Base-by-base conservation (phyloP, 305 asterid genomes). In the Ruellia speciosa region DNA sequence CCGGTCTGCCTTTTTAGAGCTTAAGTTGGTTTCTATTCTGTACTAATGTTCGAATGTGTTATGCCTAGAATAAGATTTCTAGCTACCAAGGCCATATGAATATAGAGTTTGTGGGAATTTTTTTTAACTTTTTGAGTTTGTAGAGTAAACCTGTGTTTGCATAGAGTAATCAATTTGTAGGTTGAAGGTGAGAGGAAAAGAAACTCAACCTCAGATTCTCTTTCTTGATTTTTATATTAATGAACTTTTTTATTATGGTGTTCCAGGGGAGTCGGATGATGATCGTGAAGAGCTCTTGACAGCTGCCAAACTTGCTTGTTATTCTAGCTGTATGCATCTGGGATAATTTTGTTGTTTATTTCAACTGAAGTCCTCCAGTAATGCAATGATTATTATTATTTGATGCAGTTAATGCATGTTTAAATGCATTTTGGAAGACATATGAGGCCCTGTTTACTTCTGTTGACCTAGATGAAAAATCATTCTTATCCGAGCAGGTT, bases 181-280 rank as follows among this genome's bases (percentile, higher is more conserved):
- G 45, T 3, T 57, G 33, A 31, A 54, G 34, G 35, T 9, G 47
- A 55, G 67, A 39, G 18, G 50, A 49, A 33, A 43, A 63, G 12
- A 37, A 39, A 53, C 52, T 41, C n/a, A 20, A 52, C 19, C 17
- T 15, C 33, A 19, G 18, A 59, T 18, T 56, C n/a, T 33, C 18
- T 59, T 37, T 59, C 48, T 62, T 49, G 17, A 24, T 46, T 54
- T 34, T 50, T 56, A 28, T 15, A 18, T 49, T 13, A 45, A 58
- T 52, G 0, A 16, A 47, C n/a, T 47, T 7, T n/a, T 2, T 9
- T n/a, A 2, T 47, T 62, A 12, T 65, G 64, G 14, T 41, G 63
- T 67, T 68, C 66, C 79, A 93, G 99, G 96, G 73, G 96, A 92
- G 72, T 79, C 87, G 48, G 96, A 88, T 41, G 98, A 90, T 56